phyloP scores from a whole-genome alignment of 164 flowering plant species.

The Saururus chinensis region DNA sequence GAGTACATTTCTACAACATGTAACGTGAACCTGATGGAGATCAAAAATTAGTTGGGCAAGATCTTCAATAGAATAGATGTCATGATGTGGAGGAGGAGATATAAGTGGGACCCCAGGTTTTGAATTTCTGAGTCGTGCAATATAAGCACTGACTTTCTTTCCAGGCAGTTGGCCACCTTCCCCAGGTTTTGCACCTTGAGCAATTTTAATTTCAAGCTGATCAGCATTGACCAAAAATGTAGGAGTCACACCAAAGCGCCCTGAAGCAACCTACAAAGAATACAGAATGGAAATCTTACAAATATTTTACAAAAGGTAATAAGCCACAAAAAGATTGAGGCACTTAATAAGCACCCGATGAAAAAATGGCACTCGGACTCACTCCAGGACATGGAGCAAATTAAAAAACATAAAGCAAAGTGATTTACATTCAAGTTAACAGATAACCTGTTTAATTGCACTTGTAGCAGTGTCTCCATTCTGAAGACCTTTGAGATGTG shows the following conservation, averaged over 20 bases:
- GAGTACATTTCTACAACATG: neutral
- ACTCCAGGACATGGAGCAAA: no score
- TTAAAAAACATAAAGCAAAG: neutral
- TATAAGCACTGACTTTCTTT: constrained; percentile 98
- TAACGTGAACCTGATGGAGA: constrained; percentile 83
- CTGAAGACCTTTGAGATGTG: constrained; percentile 99
- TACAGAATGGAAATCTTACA: neutral
- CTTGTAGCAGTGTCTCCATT: constrained; percentile 99
- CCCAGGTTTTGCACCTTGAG: constrained; percentile 99
- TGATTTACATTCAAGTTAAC: neutral
- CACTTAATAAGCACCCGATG: no score
- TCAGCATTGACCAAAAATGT: constrained; percentile 96
- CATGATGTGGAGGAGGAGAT: constrained; percentile 99
- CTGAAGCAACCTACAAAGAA: constrained; percentile 85
- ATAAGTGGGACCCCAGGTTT: constrained; percentile 99
- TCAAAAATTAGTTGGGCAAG: constrained; percentile 96
- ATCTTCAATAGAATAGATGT: constrained; percentile 98
- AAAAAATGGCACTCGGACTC: no score
- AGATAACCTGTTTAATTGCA: constrained; percentile 91
- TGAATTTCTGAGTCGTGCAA: constrained; percentile 91
- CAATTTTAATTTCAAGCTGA: constrained; percentile 95
- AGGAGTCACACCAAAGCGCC: constrained; percentile 99
- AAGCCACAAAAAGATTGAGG: no score
- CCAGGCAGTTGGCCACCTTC: constrained; percentile 99
- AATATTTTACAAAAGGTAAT: neutral